Evolutionary conservation across 1,284 basidiomycete species (phyloP).

Genomic region (Moniliophthora roreri): DNA sequence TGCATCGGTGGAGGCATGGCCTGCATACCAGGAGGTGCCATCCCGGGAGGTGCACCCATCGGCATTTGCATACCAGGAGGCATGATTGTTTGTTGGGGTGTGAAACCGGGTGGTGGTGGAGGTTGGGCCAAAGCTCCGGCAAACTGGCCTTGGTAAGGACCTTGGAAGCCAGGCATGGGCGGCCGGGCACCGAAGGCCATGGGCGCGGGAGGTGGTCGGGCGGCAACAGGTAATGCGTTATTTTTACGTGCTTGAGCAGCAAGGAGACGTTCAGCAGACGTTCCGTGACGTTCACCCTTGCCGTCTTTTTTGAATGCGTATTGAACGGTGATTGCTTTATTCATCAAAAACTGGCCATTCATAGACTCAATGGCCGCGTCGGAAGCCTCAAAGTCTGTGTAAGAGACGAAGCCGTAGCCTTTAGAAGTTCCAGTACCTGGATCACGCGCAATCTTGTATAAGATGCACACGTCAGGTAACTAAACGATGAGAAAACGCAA

Average conservation of each 20-base stretch:
- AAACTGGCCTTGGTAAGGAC: conserved; percentile 85
- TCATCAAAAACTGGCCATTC: conserved; percentile 97
- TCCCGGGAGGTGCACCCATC: conserved; percentile 37
- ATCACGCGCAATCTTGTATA: conserved; percentile 83
- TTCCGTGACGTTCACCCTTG: conserved; percentile 96
- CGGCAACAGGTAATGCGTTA: conserved; percentile 77
- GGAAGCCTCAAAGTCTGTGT: conserved; percentile 95
- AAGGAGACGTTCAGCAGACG: conserved; percentile 90
- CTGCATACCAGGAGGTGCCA: conserved; percentile 26
- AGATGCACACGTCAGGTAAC: conserved; percentile 12
- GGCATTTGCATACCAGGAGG: conserved; percentile 46
- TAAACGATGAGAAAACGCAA: conserved; percentile 5
- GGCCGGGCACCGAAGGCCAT: conserved; percentile 65
- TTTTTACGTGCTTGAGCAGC: conserved; percentile 96
- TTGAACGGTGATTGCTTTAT: conserved; percentile 94
- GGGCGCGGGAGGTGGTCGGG: conserved; percentile 69
- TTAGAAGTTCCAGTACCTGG: conserved; percentile 84
- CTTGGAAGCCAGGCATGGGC: conserved; percentile 63
- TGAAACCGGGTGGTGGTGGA: conserved; percentile 69
- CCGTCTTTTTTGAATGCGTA: conserved; percentile 99
- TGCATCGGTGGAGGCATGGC: conserved; percentile 26
- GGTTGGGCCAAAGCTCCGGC: conserved; percentile 78
- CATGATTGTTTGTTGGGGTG: conserved; percentile 65
- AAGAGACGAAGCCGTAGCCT: conserved; percentile 96
- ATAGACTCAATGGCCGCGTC: conserved; percentile 96